Conservation (phyloP, 2,329 filamentous ascomycete species). For the Fusarium sp. region DNA sequence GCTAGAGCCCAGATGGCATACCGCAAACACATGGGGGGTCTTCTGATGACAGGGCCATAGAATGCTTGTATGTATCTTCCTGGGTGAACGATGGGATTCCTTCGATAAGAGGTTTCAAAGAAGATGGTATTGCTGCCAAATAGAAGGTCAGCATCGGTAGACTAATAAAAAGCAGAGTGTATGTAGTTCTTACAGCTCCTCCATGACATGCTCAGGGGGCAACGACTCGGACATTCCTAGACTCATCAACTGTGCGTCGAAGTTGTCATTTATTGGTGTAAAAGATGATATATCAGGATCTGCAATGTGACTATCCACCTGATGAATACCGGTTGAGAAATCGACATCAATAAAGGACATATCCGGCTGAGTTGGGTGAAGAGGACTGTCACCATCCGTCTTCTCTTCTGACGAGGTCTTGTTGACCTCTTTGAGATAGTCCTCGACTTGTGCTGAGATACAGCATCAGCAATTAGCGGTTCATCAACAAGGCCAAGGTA, state of each 20-base stretch:
- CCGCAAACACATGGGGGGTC: conserved; percentile 83
- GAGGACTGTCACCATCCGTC: conserved; percentile 43
- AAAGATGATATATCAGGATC: conserved; percentile 29
- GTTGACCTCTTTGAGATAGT: conserved; percentile 75
- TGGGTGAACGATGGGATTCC: conserved; percentile 81
- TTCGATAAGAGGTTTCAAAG: conserved; percentile 78
- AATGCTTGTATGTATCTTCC: conserved; percentile 79
- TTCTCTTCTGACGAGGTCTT: conserved; percentile 46
- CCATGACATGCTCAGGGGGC: conserved; percentile 80
- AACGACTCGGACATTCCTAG: conserved; percentile 85
- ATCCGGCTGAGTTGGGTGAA: conserved; percentile 28
- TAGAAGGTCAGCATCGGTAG: conserved; percentile 5
- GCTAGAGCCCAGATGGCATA: conserved; percentile 92
- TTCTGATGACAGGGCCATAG: conserved; percentile 75
- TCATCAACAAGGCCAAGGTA: neutral
- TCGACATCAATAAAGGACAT: conserved; percentile 21
- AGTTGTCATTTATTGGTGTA: conserved; percentile 26
- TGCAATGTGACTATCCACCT: conserved; percentile 4
- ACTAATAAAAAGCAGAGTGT: neutral
- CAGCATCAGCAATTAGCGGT: conserved; percentile 17
- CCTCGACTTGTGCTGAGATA: conserved; percentile 80
- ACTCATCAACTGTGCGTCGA: conserved; percentile 68
- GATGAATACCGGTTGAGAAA: conserved; percentile 14
- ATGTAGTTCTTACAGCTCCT: conserved; percentile 74
- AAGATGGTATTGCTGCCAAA: conserved; percentile 74